These are phyloP conservation scores for Linnemannia schmuckeri DNA, from an alignment of 192 early-diverging fungal genomes.

Conservation along the genomic window DNA sequence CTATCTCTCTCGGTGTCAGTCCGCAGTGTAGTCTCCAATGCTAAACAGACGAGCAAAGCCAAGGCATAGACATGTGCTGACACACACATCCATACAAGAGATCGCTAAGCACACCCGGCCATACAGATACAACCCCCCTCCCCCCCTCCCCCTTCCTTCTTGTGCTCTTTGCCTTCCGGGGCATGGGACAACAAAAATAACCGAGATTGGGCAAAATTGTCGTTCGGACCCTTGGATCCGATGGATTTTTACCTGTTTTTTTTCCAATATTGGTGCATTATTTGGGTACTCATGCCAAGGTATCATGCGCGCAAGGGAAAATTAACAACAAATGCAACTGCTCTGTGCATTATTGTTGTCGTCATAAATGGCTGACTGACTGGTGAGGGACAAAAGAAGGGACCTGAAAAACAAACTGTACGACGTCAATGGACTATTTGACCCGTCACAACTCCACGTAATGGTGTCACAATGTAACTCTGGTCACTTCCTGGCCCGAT, in stretches of 20 bases:
- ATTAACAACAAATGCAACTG: neutral
- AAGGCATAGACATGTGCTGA: neutral
- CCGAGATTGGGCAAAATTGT: neutral
- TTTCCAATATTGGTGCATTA: neutral
- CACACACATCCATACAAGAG: neutral
- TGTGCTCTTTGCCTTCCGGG: neutral
- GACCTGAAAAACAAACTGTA: neutral
- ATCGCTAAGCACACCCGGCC: neutral
- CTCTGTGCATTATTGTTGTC: neutral
- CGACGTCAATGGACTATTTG: neutral
- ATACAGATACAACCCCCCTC: neutral
- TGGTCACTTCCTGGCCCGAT: no score
- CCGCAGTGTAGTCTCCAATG: neutral
- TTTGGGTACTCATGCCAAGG: neutral
- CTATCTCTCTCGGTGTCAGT: neutral
- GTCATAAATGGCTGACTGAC: neutral
- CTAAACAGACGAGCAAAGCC: neutral
- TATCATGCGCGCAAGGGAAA: neutral
- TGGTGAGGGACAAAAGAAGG: neutral
- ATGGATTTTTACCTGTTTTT: neutral
- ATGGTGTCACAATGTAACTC: neutral
- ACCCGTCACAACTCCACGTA: neutral
- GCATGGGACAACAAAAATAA: constrained; percentile 4
- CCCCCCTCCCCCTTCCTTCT: neutral
- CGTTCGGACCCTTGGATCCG: constrained; percentile 1